phyloP scores from a whole-genome alignment of 2,329 filamentous ascomycete genomes.

The Fusarium lateritium region DNA sequence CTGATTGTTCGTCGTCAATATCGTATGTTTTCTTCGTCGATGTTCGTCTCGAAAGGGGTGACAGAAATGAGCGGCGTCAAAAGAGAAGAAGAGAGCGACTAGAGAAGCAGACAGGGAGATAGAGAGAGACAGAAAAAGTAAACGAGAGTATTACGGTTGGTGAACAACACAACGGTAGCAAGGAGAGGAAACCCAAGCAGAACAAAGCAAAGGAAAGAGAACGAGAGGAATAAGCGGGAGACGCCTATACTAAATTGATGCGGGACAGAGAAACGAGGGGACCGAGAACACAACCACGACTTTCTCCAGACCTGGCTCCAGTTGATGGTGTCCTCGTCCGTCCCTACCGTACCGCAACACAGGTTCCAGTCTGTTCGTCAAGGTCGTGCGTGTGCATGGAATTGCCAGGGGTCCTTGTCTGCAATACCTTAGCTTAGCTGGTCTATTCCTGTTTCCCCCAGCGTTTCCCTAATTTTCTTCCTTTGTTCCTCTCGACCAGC shows the following conservation, averaged over 20 bases:
- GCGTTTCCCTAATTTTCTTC: conserved; percentile 6
- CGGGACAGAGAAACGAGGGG: conserved; percentile 10
- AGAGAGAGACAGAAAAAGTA: conserved; percentile 1
- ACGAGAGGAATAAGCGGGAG: conserved; percentile 36
- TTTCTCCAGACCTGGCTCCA: conserved; percentile 6
- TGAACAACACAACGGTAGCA: conserved; percentile 12
- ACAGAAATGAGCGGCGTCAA: conserved; percentile 28
- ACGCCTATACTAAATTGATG: conserved; percentile 45
- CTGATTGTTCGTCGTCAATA: conserved; percentile 43
- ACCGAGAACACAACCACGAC: conserved; percentile 22
- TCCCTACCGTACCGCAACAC: neutral
- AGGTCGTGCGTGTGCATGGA: conserved; percentile 29
- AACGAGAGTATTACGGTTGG: conserved; percentile 40
- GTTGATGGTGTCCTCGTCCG: conserved; percentile 27
- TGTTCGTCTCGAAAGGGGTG: conserved; percentile 32
- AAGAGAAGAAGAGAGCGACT: conserved; percentile 34
- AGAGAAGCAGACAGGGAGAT: conserved; percentile 5
- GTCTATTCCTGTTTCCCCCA: conserved; percentile 21
- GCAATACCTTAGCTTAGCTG: conserved; percentile 4
- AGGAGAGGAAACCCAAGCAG: conserved; percentile 28
- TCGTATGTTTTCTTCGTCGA: conserved; percentile 35
- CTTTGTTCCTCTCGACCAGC: conserved; percentile 1
- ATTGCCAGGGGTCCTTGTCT: conserved; percentile 27
- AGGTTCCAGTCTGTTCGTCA: conserved; percentile 24
- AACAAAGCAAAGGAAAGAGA: conserved; percentile 27